Evolutionary conservation across 768 basidiomycete species (phyloP), one percentile per base, ranked within the genome.

Genomic region (Agrocybe pediades): DNA sequence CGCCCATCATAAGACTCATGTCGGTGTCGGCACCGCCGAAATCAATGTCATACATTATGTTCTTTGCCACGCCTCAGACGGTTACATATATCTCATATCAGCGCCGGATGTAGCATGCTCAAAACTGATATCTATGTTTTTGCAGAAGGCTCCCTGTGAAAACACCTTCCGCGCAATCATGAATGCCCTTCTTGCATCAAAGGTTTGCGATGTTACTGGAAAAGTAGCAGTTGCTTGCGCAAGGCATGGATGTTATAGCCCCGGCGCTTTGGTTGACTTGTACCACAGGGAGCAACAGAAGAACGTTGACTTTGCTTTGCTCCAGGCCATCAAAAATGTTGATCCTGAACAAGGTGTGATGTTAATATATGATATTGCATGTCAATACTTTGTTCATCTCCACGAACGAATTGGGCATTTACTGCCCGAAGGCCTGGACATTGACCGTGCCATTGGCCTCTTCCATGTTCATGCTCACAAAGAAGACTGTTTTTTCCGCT

Each of bases 381-480:
- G 45, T 29, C 45, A 46, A 13, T 46, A 29, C 25, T 17, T 46
- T n/a, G 29, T 46, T n/a, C 23, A 46, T 29, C 45, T 46, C 1
- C 1, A 29, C 11, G n/a, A 9, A 2, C 25, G 25, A 6, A 46
- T 46, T 46, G 45, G 45, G 13, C 2, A 9, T 8, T 9, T 13
- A 5, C 45, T 46, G 2, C 45, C 45, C 1, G 19, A 4, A n/a
- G 45, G 25, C 8, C 25, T 46, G 1, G 16, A 6, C 11, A n/a
- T 68, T 1, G 41, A 57, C 0, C 42, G 29, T 0, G 63, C 55
- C 2, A 67, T 69, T 15, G 60, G 66, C 0, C 39, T 65, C 1
- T 68, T 65, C 50, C 62, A 69, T 43, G 56, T 69, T 0, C 67
- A 68, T 48, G 67, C 41, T 0, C 64, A 69, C 54, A 53, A 58